Evolutionary conservation across 1,284 basidiomycete genomes (phyloP).

Genomic region (Caloboletus firmus): DNA sequence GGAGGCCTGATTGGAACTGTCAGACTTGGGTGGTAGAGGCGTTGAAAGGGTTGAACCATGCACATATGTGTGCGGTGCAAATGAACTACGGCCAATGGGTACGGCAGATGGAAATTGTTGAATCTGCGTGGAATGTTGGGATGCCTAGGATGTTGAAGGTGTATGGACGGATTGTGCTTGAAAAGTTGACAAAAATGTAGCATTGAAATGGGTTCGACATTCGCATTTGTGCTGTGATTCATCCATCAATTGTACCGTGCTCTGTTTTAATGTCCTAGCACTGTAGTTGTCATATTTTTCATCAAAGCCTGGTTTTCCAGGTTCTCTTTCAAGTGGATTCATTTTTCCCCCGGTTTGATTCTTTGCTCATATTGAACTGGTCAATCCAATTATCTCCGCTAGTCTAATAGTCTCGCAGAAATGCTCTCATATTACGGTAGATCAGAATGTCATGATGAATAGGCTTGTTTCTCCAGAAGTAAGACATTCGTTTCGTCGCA

Average conservation of each 20-base stretch:
- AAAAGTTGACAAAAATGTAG: neutral
- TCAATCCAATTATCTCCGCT: no score
- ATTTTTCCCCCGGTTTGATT: no score
- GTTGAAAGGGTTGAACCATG: slow-evolving; percentile 6
- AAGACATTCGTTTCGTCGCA: no score
- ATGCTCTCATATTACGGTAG: no score
- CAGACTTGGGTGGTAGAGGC: slow-evolving; percentile 23
- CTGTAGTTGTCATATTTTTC: neutral
- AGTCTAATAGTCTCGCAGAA: no score
- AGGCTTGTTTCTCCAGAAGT: no score
- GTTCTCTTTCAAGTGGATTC: no score
- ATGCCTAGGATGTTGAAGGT: neutral
- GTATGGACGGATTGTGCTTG: neutral
- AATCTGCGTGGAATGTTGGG: slow-evolving; percentile 22
- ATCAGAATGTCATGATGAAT: no score
- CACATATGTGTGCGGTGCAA: slow-evolving; percentile 16
- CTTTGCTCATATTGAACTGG: no score
- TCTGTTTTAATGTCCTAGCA: neutral
- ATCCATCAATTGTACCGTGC: neutral
- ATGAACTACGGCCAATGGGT: slow-evolving; percentile 9
- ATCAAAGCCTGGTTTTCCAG: no score
- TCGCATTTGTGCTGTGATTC: slow-evolving; percentile 1
- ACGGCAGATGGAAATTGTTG: slow-evolving; percentile 14
- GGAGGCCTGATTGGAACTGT: slow-evolving; percentile 19
- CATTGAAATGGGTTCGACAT: neutral